A percentile compares a stretch with the other conserved stretches of the same genome.
Evolutionary conservation across 371 early-diverging fungal species (phyloP).

Genomic region (Mucor piriformis): DNA sequence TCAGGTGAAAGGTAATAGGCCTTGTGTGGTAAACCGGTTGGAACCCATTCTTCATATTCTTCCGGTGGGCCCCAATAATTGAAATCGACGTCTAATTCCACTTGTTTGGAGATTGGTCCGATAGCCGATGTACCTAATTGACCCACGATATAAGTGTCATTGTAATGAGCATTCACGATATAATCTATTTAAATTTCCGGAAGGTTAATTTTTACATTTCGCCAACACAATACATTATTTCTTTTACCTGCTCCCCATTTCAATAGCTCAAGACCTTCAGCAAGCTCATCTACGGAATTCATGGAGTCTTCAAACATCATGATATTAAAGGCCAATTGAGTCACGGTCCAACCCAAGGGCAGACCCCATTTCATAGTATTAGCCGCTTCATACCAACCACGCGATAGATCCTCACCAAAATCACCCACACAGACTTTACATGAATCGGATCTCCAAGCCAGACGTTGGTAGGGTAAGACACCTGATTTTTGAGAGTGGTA

Average conservation of each 20-base stretch:
- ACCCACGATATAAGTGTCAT: conserved; percentile 57
- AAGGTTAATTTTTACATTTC: too few relatives aligned
- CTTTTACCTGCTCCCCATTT: conserved; percentile 57
- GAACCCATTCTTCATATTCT: conserved; percentile 61
- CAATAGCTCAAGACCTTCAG: conserved; percentile 53
- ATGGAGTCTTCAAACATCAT: conserved; percentile 55
- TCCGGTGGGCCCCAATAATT: conserved; percentile 66
- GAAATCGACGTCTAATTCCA: conserved; percentile 59
- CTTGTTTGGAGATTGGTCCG: conserved; percentile 47
- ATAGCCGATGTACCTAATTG: conserved; percentile 55
- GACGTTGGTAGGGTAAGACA: conserved; percentile 53
- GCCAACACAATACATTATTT: conserved; percentile 1
- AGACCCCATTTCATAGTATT: conserved; percentile 70
- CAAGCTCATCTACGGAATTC: conserved; percentile 54
- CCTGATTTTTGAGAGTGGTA: conserved; percentile 63
- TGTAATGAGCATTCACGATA: conserved; percentile 53
- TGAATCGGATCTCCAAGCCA: conserved; percentile 64
- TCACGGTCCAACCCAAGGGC: conserved; percentile 55
- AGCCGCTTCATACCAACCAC: conserved; percentile 67
- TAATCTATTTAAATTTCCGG: conserved; percentile 38
- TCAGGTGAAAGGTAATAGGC: conserved; percentile 55
- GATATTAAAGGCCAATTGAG: conserved; percentile 58
- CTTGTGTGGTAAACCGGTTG: conserved; percentile 47
- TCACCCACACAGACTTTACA: conserved; percentile 59
- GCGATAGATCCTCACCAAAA: conserved; percentile 58